A percentile compares a stretch with the other conserved stretches of the same genome.
Evolutionary conservation across 2,329 filamentous ascomycete species (phyloP).

Genomic region (Trichothecium roseum): DNA sequence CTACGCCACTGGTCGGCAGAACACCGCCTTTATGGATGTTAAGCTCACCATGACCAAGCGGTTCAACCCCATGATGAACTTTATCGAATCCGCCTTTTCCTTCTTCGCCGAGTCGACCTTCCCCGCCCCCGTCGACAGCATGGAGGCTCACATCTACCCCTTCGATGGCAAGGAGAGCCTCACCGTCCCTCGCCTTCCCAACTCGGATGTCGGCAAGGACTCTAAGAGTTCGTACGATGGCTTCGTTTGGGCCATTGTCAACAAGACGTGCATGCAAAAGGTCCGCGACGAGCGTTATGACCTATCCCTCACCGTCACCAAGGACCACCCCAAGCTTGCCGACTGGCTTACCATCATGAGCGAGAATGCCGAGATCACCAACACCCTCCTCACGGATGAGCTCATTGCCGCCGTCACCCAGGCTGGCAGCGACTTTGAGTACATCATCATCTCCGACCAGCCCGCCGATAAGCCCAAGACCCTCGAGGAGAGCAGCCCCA

Average conservation of each 20-base stretch:
- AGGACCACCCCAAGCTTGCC: conserved; percentile 85
- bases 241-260: conserved; percentile 91
- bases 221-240: conserved; percentile 67
- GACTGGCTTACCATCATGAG: conserved; percentile 90
- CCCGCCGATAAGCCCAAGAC: conserved; percentile 76
- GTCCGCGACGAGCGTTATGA: conserved; percentile 92
- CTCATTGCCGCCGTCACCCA: conserved; percentile 68
- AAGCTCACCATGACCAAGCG: conserved; percentile 73
- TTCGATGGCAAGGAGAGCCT: conserved; percentile 87
- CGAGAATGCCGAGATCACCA: conserved; percentile 91
- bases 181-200: conserved; percentile 57
- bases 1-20: conserved; percentile 87
- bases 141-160: conserved; percentile 71
- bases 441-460: conserved; percentile 82
- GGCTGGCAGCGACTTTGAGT: conserved; percentile 80
- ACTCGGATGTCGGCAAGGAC: conserved; percentile 43
- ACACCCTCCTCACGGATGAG: conserved; percentile 77
- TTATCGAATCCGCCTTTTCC: conserved; percentile 55
- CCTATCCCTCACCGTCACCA: conserved; percentile 82
- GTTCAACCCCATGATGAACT: conserved; percentile 63
- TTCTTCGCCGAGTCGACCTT: conserved; percentile 75
- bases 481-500: conserved; percentile 71
- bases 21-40: conserved; percentile 82
- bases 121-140: conserved; percentile 55
- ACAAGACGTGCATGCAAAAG: conserved; percentile 88